Conservation (phyloP, 2,329 filamentous ascomycete species). For the Aspergillus tanneri region DNA sequence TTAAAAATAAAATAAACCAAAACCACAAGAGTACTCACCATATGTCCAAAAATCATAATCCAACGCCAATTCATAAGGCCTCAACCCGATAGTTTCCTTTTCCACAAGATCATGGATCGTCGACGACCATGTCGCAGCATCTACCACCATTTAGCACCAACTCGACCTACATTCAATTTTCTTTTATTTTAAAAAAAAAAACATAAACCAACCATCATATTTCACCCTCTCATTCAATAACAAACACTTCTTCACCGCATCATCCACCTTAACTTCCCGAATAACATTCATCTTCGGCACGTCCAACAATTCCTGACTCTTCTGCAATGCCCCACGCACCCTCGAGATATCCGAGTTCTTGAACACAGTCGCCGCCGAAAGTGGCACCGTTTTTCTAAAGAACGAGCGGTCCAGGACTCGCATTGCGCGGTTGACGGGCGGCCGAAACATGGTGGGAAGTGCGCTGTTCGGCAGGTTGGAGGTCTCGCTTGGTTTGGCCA, state of each 20-base stretch:
- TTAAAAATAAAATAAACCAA: no score
- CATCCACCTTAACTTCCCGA: constrained; percentile 54
- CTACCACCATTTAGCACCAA: constrained; percentile 40
- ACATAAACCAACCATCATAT: constrained; percentile 39
- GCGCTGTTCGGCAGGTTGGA: constrained; percentile 25
- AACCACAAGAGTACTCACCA: no score
- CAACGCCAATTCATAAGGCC: constrained; percentile 73
- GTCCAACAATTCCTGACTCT: constrained; percentile 64
- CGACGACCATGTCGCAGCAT: constrained; percentile 72
- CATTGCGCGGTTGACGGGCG: constrained; percentile 77
- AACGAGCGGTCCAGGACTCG: constrained; percentile 77
- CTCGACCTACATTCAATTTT: not conserved
- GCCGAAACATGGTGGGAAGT: constrained; percentile 63
- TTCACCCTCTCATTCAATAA: constrained; percentile 41
- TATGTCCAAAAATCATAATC: constrained; percentile 87
- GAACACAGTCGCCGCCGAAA: constrained; percentile 74
- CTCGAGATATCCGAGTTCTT: constrained; percentile 72
- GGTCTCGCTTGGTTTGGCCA: constrained; percentile 16
- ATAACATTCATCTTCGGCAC: constrained; percentile 65
- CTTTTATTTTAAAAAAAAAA: constrained; percentile 14
- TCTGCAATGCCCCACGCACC: constrained; percentile 65
- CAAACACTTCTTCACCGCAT: constrained; percentile 37
- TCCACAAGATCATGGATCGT: constrained; percentile 67
- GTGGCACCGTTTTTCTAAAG: constrained; percentile 72
- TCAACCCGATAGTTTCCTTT: constrained; percentile 65